Percentiles rank a stretch among this genome's conserved stretches.
These are phyloP conservation scores for Chlorella sp. DNA, from an alignment of 139 green algal genomes.

Conservation along the genomic window DNA sequence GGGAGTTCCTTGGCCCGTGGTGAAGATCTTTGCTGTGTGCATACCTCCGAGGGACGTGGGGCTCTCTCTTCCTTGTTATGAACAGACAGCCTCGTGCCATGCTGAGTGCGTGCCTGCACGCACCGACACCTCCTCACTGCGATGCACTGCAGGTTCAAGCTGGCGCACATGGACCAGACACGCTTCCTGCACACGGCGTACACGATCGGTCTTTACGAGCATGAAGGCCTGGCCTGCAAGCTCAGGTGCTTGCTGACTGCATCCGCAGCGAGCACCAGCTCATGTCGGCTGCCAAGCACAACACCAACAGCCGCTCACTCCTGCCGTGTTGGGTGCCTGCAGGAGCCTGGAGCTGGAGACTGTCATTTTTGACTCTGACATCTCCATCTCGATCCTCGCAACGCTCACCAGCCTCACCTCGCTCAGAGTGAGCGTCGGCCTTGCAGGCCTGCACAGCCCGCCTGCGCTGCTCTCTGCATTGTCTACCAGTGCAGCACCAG, in stretches of 20 bases:
- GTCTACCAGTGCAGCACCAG: too few relatives aligned
- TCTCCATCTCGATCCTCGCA: slow-evolving; percentile 6
- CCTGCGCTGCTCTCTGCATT: not conserved
- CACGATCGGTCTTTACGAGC: slow-evolving; percentile 15
- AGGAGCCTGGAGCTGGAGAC: slow-evolving; percentile 13
- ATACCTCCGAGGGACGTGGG: not conserved
- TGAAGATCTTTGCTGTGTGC: not conserved
- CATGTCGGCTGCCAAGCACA: not conserved
- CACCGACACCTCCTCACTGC: not conserved
- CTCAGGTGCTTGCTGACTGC: not conserved
- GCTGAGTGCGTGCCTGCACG: not conserved
- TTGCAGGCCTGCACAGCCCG: not conserved
- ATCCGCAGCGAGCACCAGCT: not conserved
- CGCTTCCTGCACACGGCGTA: slow-evolving; percentile 21
- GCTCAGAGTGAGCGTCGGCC: slow-evolving; percentile 2
- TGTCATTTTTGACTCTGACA: slow-evolving; percentile 19
- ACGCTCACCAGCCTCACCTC: slow-evolving; percentile 7
- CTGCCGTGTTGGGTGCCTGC: not conserved
- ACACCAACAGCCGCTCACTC: not conserved
- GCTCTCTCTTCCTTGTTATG: not conserved
- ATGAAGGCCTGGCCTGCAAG: not conserved
- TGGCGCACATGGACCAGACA: slow-evolving; percentile 6
- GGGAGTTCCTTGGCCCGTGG: not conserved
- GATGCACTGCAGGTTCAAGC: not conserved
- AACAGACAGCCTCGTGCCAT: too few relatives aligned